Evolutionary conservation across 2,329 filamentous ascomycete species (phyloP).

Genomic region (Ascocoryne sarcoides): DNA sequence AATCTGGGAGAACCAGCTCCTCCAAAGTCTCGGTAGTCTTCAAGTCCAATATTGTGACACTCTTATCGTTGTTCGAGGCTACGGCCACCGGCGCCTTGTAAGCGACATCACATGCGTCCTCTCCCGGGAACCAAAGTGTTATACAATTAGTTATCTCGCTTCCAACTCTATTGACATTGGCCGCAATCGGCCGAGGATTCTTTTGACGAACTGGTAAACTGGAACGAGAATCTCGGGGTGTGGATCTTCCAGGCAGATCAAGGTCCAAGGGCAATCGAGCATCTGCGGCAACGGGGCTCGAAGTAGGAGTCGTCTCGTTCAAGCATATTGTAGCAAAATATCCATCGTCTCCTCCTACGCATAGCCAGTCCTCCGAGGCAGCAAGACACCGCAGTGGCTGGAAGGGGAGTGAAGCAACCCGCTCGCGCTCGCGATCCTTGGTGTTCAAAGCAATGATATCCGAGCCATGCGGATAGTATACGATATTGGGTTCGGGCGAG

Average conservation of each 20-base stretch:
- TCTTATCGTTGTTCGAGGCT: conserved; percentile 85
- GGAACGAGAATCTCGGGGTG: conserved; percentile 5
- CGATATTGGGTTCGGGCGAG: conserved; percentile 62
- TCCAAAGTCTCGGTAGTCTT: conserved; percentile 59
- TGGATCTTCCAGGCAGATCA: conserved; percentile 23
- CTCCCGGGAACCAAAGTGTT: conserved; percentile 48
- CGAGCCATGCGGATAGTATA: conserved; percentile 77
- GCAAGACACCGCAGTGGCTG: conserved; percentile 70
- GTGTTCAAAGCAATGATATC: conserved; percentile 66
- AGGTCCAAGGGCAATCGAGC: conserved; percentile 46
- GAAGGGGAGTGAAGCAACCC: conserved; percentile 62
- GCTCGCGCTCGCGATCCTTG: conserved; percentile 60
- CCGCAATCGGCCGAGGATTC: conserved; percentile 24
- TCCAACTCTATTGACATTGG: conserved; percentile 46
- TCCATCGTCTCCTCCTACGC: conserved; percentile 79
- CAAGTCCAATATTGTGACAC: conserved; percentile 75
- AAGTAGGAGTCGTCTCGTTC: conserved; percentile 11
- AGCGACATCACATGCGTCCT: conserved; percentile 28
- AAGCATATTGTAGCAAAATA: conserved; percentile 51
- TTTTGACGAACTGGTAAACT: neutral
- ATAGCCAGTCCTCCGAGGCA: conserved; percentile 81
- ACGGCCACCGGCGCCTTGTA: conserved; percentile 54
- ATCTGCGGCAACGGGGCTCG: conserved; percentile 40
- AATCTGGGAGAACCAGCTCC: conserved; percentile 66
- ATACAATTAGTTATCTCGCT: conserved; percentile 58